Conservation (phyloP, 257 asterid species). For the Eustoma russellianum region DNA sequence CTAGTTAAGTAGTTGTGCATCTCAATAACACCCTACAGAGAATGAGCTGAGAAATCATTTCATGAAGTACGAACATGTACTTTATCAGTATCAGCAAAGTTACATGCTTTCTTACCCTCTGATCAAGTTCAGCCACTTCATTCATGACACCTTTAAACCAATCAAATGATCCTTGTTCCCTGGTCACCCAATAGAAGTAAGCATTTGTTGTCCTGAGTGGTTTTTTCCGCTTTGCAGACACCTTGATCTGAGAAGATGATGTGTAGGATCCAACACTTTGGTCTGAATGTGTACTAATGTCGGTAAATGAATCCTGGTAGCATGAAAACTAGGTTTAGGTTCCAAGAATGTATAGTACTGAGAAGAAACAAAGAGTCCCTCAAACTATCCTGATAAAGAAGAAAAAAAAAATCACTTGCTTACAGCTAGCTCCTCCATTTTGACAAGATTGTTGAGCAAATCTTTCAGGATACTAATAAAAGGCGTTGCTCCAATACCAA, state of each 20-base stretch:
- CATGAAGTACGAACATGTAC: neutral
- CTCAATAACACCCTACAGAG: conserved; percentile 71
- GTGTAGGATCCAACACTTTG: conserved; percentile 36
- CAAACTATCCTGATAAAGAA: conserved; percentile 36
- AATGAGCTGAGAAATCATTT: conserved; percentile 2
- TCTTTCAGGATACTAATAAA: conserved; percentile 89
- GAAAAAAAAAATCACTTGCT: conserved; percentile 23
- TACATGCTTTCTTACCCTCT: conserved; percentile 46
- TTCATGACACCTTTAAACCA: conserved; percentile 97
- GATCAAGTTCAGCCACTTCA: conserved; percentile 88
- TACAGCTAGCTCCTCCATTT: conserved; percentile 83
- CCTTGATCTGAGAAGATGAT: conserved; percentile 31
- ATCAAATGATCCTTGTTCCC: conserved; percentile 95
- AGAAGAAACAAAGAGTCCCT: conserved; percentile 1
- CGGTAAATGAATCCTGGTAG: conserved; percentile 66
- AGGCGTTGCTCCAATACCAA: conserved; percentile 96
- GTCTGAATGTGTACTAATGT: conserved; percentile 57
- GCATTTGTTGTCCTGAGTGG: conserved; percentile 75
- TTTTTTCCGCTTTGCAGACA: conserved; percentile 46
- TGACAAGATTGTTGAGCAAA: conserved; percentile 62
- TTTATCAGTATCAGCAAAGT: neutral
- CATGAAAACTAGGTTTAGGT: conserved; percentile 2
- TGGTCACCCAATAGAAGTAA: conserved; percentile 94
- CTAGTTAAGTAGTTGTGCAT: conserved; percentile 97
- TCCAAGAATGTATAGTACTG: neutral